Conservation (phyloP, 1,284 basidiomycete genomes). For the Inonotus hispidus region DNA sequence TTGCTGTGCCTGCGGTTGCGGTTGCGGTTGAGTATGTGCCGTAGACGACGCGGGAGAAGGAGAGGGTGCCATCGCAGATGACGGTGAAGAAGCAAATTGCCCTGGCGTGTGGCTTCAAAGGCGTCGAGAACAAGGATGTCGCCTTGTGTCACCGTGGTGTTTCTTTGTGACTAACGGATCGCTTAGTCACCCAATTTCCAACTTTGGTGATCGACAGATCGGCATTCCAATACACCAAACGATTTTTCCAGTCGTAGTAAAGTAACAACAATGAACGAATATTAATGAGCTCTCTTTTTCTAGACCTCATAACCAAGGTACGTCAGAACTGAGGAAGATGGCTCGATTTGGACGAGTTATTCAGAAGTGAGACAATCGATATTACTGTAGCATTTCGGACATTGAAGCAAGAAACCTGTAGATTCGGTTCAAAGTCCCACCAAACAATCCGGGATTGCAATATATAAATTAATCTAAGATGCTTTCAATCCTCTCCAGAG, state of each 20-base stretch:
- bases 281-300: no score
- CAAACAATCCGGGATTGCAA: neutral
- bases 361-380: no score
- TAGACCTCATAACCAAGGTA: no score
- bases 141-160: neutral
- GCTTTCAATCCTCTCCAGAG: conserved; percentile 28
- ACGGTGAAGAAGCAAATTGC: neutral
- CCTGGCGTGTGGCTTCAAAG: neutral
- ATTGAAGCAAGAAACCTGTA: no score
- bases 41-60: neutral
- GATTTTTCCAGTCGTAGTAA: neutral
- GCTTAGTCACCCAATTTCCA: neutral
- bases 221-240: neutral
- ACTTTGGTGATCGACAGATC: neutral
- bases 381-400: no score
- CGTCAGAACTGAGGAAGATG: no score
- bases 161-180: neutral
- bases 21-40: neutral
- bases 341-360: no score
- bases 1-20: neutral
- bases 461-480: neutral
- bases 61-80: conserved; percentile 9
- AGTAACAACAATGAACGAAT: no score
- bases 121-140: neutral
- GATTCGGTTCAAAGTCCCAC: neutral